Base-by-base conservation (phyloP, 2,329 filamentous ascomycete species). In the Talaromyces sp. region DNA sequence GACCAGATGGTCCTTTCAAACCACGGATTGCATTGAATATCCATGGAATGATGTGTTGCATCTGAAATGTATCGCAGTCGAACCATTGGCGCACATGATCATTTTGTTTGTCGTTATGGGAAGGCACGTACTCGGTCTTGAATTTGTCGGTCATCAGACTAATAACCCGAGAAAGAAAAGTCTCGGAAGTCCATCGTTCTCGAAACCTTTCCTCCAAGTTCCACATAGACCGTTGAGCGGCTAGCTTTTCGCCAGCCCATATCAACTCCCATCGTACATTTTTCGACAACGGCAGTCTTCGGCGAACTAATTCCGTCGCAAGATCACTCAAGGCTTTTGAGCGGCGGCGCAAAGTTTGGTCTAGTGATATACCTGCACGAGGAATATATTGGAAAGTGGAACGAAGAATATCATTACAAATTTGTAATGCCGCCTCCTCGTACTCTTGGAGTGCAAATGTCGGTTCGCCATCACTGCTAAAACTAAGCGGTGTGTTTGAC, bases 181-280 rank as follows among this genome's bases (percentile, higher is more conserved):
- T 90, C 73, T 88, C 88, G 72, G 89, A 88, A 19, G 83, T 81
- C 15, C 72, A 85, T 60, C 82, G 82, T 61, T 85, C 82, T 7
- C 89, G 83, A 61, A 89, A 89, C 7, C 83, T 81, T 73, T 97
- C 91, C 72, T 96, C 92, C 62, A 87, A 83, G 68, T 88, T 88
- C 93, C 94, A 98, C 43, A 98, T 83, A 54, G 88, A 84, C 67
- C 86, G 85, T 19, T 92, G 92, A 40, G 93, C 91, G 51, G 90
- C 88, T 79, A 98, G 85, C 77, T 93, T 97, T 76, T 99, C 95
- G 0, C 94, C 94, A 72, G 94, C 89, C 83, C 89, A 91, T n/a
- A 99, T 81, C 36, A 99, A 79, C 68, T 85, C 84, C 93, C 93
- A 98, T 70, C 88, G 88, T 1, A 89, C 89, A 27, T 80, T 80